Base-by-base conservation (phyloP, 2,329 filamentous ascomycete species). In the Trichoderma citrinoviride region DNA sequence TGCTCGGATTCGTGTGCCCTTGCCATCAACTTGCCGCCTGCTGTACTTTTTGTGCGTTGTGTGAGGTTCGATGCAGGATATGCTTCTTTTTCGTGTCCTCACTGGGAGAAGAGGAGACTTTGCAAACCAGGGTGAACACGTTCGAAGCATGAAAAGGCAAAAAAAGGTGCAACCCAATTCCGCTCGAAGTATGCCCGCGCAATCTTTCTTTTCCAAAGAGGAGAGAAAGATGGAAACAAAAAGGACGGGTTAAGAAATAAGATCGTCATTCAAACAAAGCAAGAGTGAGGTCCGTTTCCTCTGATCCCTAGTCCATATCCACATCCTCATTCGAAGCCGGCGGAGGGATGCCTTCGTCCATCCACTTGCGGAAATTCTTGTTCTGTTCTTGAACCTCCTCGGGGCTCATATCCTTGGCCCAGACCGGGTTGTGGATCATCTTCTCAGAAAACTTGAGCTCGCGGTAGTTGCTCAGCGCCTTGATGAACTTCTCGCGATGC, bases 341-440 rank as follows among this genome's bases (percentile, higher is more conserved):
- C 3, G 80, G 80, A 25, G 73, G 69, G 44, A 80, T 67, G 15
- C 82, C 83, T 27, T 85, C 82, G 50, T 81, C 79, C 70, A 81
- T 76, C 82, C 84, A 87, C 65, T 77, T 80, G 68, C 80, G 77
- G 70, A 83, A 87, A 65, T 85, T 84, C 72, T 88, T 86, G 78
- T 93, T 93, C 69, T 87, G 87, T 76, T 89, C 86, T 73, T 90
- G 82, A n/a, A 90, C 87, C 71, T 90, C 85, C 69, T 90, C 90
- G 77, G 91, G 90, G 75, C 89, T 90, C 77, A 92, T 81, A 62
- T 91, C 90, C 77, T 92, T 87, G 76, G 96, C 82, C 78, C 93
- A 94, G 67, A 91, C 85, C 66, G 89, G 88, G 82, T 93, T 90
- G 78, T 89, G 89, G 68, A 96, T 87, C 76, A 92, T 82, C 82